phyloP scores from a whole-genome alignment of 495 filamentous ascomycete genomes.

The Filosporella fistucella region DNA sequence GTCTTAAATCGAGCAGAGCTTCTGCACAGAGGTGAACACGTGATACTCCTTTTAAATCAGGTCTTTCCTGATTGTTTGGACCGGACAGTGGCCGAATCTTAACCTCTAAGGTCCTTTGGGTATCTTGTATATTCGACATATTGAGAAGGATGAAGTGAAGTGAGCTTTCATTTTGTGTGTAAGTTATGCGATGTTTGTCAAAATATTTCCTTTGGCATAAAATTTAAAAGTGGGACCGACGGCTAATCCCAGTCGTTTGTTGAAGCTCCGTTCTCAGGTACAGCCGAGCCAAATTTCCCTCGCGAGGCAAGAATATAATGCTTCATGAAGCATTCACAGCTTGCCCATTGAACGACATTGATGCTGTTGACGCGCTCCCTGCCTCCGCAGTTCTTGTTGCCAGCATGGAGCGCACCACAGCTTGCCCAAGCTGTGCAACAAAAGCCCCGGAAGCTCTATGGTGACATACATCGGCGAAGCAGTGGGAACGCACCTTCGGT shows the following conservation, averaged over 20 bases:
- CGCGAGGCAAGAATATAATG: too few species aligned
- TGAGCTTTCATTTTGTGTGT: too few species aligned
- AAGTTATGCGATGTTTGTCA: too few species aligned
- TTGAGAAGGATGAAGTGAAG: neutral
- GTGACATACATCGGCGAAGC: too few species aligned
- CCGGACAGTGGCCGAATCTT: constrained; percentile 49
- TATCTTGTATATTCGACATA: constrained; percentile 20
- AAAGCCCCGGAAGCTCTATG: too few species aligned
- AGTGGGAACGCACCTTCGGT: too few species aligned
- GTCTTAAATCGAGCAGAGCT: constrained; percentile 52
- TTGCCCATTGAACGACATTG: constrained; percentile 23
- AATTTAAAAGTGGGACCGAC: too few species aligned
- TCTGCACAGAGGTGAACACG: constrained; percentile 64
- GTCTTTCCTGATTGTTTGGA: constrained; percentile 42
- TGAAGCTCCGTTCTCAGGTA: too few species aligned
- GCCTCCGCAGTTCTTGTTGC: constrained; percentile 32
- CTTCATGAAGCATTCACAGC: too few species aligned
- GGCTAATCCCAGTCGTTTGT: too few species aligned
- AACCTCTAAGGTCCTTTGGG: constrained; percentile 36
- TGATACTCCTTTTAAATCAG: constrained; percentile 55
- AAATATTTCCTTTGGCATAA: too few species aligned
- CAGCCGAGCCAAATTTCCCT: too few species aligned
- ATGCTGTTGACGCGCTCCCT: constrained; percentile 34
- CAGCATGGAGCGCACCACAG: constrained; percentile 24
- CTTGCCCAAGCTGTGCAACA: constrained; percentile 20